Base-by-base conservation (phyloP, 306 rosid species). In the Fragaria nilgerrensis region DNA sequence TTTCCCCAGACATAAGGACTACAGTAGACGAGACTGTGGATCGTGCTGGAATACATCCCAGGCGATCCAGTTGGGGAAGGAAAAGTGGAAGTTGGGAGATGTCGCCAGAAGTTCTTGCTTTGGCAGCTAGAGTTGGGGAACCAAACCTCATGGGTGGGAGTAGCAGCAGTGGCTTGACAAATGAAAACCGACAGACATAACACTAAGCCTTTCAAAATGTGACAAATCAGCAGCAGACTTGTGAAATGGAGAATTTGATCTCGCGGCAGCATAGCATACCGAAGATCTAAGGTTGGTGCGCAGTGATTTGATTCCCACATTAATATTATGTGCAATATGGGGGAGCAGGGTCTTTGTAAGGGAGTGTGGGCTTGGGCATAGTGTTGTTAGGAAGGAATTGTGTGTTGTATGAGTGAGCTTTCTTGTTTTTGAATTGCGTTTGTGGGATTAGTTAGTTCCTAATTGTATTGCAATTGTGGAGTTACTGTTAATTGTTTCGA, bases 1-100 rank as follows among this genome's bases (percentile, higher is more conserved):
- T 89, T 74, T 89, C 97, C 72, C 94, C 98, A 9, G 98, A 92
- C 77, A 79, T 83, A 34, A 87, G 97, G 81, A 84, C 85, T 4
- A 87, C 91, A 0, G 97, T 88, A 7, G 98, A 92, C 47, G 98
- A 92, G 5, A 41, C 41, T 0, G 78, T 78, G 1, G 97, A 92
- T 50, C 97, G 88, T 34, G 86, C 77, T 13, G 93, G 89, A 87
- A 68, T 89, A 55, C 98, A 95, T 86, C 97, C 98, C 2, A 74
- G 97, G 76, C 87, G 97, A 81, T 89, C 97, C 61, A 92, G 97
- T 80, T 95, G 99, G 99, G 99, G 97, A 70, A 92, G 99, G 81
- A 95, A 95, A 82, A 95, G 99, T 47, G 99, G 99, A 63, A 95
- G 92, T 87, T 95, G 99, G 99, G 99, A 95, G 76, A 92, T 95